A percentile compares a stretch with the other conserved stretches of the same genome.
These are phyloP conservation scores for Saturnispora serradocipensis DNA, from an alignment of 805 yeast genomes.

Conservation along the genomic window DNA sequence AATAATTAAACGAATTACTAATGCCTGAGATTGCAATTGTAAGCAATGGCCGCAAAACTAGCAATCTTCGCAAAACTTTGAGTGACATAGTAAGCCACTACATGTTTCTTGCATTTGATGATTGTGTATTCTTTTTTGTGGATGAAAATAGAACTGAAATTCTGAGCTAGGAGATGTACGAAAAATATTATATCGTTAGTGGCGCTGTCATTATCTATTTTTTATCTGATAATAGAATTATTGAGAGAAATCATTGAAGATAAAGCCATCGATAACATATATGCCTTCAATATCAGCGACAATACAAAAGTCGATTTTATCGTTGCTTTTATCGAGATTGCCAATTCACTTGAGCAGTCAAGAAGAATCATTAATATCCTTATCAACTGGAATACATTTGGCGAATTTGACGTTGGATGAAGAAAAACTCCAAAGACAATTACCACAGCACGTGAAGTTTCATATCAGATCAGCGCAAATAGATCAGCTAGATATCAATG, in stretches of 20 bases:
- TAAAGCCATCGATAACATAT: neutral
- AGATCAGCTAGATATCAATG: slow-evolving; percentile 6
- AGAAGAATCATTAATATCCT: slow-evolving; percentile 8
- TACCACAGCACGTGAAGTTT: slow-evolving; percentile 9
- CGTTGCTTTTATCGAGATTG: slow-evolving; percentile 9
- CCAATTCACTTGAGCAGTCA: slow-evolving; percentile 12
- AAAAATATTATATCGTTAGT: neutral
- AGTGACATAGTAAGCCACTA: no score
- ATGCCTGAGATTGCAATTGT: no score
- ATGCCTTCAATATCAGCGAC: slow-evolving; percentile 13
- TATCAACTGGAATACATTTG: slow-evolving; percentile 8
- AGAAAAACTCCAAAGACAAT: slow-evolving; percentile 10
- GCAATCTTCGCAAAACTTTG: no score
- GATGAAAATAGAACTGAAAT: neutral
- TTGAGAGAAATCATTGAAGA: neutral
- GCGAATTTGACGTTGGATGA: slow-evolving; percentile 11
- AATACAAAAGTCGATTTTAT: slow-evolving; percentile 10
- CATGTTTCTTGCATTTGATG: no score
- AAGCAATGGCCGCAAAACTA: no score
- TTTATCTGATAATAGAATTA: neutral
- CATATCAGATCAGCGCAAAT: slow-evolving; percentile 10
- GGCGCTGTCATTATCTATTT: neutral
- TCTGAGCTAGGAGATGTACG: neutral
- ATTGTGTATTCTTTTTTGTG: neutral
- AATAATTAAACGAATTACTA: no score